A percentile compares a stretch with the other conserved stretches of the same genome.
Conservation (phyloP, 2,329 filamentous ascomycete species). For the Pseudopyrenochaeta lycopersici region DNA sequence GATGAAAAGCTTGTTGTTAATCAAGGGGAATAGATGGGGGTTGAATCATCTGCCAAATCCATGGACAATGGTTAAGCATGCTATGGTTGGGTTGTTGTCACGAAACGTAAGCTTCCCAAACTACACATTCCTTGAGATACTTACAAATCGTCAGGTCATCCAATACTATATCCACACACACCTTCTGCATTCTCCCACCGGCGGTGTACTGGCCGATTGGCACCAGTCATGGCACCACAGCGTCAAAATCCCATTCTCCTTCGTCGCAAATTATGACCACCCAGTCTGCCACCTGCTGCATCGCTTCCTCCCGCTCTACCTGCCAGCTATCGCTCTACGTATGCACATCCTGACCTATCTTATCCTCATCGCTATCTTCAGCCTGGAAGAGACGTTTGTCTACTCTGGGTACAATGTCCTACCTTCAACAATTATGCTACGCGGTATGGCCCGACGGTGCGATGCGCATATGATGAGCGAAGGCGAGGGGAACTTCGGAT, state of each 20-base stretch:
- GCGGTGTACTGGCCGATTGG: constrained; percentile 41
- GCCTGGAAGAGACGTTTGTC: constrained; percentile 71
- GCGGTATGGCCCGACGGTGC: constrained; percentile 65
- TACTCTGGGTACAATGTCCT: constrained; percentile 73
- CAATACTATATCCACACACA: constrained; percentile 79
- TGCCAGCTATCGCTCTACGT: constrained; percentile 71
- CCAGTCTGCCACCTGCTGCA: constrained; percentile 70
- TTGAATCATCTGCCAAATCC: constrained; percentile 71
- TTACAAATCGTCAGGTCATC: constrained; percentile 59
- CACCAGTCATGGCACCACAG: constrained; percentile 68
- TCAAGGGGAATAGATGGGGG: constrained; percentile 66
- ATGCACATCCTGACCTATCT: constrained; percentile 79
- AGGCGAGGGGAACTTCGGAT: constrained; percentile 68
- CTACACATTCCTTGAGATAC: not conserved
- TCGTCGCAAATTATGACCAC: constrained; percentile 73
- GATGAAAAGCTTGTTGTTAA: constrained; percentile 65
- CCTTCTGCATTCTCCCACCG: constrained; percentile 66
- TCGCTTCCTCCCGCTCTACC: constrained; percentile 71
- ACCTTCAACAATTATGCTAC: constrained; percentile 65
- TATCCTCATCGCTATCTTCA: constrained; percentile 69
- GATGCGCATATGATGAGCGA: constrained; percentile 67
- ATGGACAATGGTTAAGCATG: constrained; percentile 66
- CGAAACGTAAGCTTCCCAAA: constrained; percentile 60
- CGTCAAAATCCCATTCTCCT: constrained; percentile 66
- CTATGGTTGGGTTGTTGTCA: constrained; percentile 62